Evolutionary conservation across 1,139 yeast genomes (phyloP).

Genomic region (Blastobotrys malaysiensis): DNA sequence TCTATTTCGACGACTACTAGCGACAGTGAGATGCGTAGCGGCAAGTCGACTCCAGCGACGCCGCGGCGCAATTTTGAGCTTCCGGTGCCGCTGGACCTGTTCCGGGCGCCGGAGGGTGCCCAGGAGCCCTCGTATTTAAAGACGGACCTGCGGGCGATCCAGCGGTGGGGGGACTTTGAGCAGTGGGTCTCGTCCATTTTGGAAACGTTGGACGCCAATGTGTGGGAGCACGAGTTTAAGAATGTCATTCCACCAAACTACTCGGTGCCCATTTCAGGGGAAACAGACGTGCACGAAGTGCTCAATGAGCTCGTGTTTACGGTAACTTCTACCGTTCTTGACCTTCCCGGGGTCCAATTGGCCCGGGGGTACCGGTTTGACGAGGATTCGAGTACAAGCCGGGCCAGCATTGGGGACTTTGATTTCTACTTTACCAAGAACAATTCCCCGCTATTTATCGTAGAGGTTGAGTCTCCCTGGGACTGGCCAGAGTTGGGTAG

Average conservation of each 20-base stretch:
- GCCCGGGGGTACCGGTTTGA: neutral
- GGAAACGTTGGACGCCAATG: slow-evolving; percentile 5
- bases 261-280: slow-evolving; percentile 5
- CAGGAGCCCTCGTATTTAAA: slow-evolving; percentile 3
- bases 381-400: neutral
- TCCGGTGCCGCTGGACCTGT: slow-evolving; percentile 11
- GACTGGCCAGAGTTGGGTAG: slow-evolving; percentile 10
- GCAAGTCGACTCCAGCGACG: neutral
- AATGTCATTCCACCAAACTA: slow-evolving; percentile 6
- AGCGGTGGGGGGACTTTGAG: slow-evolving; percentile 10
- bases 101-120: neutral
- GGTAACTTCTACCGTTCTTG: slow-evolving; percentile 1
- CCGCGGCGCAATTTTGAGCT: slow-evolving; percentile 8
- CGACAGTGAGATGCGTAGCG: too few relatives aligned
- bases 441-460: slow-evolving; percentile 5
- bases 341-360: neutral
- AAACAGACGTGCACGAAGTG: slow-evolving; percentile 8
- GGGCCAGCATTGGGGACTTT: slow-evolving; percentile 5
- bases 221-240: slow-evolving; percentile 6
- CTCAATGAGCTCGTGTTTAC: slow-evolving; percentile 6
- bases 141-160: slow-evolving; percentile 8
- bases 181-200: slow-evolving; percentile 11
- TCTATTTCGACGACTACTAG: too few relatives aligned
- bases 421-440: slow-evolving; percentile 1
- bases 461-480: slow-evolving; percentile 10